Base-by-base conservation (phyloP, 495 filamentous ascomycete species). In the Thozetella sp. region DNA sequence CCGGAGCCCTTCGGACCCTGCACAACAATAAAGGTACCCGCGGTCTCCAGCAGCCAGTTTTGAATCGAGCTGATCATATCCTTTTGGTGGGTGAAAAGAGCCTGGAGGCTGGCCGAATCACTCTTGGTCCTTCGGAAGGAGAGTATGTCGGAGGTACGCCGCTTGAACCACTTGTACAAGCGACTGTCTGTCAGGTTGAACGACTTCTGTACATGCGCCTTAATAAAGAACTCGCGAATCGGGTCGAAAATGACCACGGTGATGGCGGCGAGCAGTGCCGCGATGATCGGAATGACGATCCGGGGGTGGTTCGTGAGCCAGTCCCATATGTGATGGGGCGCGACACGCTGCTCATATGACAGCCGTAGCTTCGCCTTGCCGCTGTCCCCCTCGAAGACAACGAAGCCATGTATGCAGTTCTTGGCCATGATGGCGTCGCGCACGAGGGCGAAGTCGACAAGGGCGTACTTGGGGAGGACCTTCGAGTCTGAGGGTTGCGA, bases 241-340 rank as follows among this genome's bases (percentile, higher is more conserved):
- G 95, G 95, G 65, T 99, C 95, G 66, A 99, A 98, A 0, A 98
- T 76, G 17, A 90, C 86, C n/a, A 96, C 90, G 1, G 93, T 93
- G 54, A 96, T 81, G n/a, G 87, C 84, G 0, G 93, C 92, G 26
- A 96, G 59, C 17, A 97, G 64, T 10, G 92, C 93, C 10, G 90
- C 92, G 3, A 97, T 25, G 0, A 87, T 69, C 3, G 96, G 94
- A 52, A 99, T 90, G 34, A 96, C 90, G 25, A 97, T 89, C 24
- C 92, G 80, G 2, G 96, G 96, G 67, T 99, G 96, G 63, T 76
- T 90, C n/a, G 91, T 71, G 20, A 98, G 64, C 94, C 93, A 98
- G 60, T 97, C 90, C 75, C 88, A 87, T 59, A 96, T 86, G 76
- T 87, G 89, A 59, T 92, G 89, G 2, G 83, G 67, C 65, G 92